These are phyloP conservation scores for Hyaloraphidium curvatum DNA, from an alignment of 192 early-diverging fungal genomes.

Conservation along the genomic window DNA sequence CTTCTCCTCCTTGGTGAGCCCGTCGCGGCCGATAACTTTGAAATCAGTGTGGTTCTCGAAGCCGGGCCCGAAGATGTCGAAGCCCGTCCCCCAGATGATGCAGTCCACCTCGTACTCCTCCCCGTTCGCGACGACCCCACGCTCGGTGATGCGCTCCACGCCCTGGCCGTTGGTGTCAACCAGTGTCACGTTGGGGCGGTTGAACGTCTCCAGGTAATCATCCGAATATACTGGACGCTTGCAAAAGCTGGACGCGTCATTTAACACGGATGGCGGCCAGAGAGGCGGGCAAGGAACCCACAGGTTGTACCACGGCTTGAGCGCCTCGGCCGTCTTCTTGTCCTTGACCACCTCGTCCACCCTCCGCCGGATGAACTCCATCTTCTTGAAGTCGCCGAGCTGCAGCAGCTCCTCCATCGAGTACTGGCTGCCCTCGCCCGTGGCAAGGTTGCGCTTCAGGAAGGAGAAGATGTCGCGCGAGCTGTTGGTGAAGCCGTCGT, in stretches of 20 bases:
- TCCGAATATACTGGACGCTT: background rate
- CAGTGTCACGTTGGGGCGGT: background rate
- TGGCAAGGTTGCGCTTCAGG: no score
- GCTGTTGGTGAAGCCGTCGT: background rate
- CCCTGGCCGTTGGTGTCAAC: slow-evolving; percentile 2
- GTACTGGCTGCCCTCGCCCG: background rate
- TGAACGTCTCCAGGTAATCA: background rate
- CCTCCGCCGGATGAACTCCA: background rate
- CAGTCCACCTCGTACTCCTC: slow-evolving; percentile 2
- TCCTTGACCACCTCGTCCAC: background rate
- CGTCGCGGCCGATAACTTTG: background rate
- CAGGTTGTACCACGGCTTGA: slow-evolving; percentile 1
- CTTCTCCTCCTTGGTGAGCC: background rate
- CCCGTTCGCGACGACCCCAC: background rate
- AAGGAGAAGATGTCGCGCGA: no score
- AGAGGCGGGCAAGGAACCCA: no score
- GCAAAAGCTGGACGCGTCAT: background rate
- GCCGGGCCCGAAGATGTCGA: background rate
- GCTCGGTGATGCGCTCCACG: background rate
- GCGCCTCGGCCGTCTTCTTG: slow-evolving; percentile 3
- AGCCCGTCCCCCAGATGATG: background rate
- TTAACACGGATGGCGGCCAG: background rate
- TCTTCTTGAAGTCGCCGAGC: background rate
- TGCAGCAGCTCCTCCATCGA: background rate
- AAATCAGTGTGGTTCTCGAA: background rate